These are phyloP conservation scores for Escallonia rubra DNA, from an alignment of 129 eudicot genomes.

Conservation along the genomic window DNA sequence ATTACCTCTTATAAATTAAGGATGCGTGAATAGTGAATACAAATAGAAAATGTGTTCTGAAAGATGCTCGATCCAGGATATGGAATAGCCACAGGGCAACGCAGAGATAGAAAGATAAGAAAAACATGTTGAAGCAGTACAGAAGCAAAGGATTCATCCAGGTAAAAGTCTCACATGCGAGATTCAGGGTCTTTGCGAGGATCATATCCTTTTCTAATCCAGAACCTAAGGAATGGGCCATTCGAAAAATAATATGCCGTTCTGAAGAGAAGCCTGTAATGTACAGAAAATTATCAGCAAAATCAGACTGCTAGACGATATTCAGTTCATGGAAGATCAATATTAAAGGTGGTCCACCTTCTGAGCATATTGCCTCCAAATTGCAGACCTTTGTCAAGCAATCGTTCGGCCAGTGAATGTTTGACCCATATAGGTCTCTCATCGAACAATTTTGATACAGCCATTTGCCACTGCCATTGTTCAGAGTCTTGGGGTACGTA, in stretches of 20 bases:
- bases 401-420: conserved; percentile 54
- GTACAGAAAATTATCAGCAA: not conserved
- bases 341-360: conserved; percentile 32
- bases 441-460: conserved; percentile 70
- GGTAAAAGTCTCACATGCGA: conserved; percentile 54
- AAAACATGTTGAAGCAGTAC: no score
- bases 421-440: conserved; percentile 88
- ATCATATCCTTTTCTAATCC: conserved; percentile 94
- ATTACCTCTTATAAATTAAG: no score
- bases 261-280: conserved; percentile 68
- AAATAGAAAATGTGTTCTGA: no score
- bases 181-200: conserved; percentile 97
- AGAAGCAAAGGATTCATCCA: not conserved
- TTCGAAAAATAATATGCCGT: conserved; percentile 78
- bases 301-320: not conserved
- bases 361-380: conserved; percentile 33
- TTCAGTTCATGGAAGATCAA: conserved; percentile 5
- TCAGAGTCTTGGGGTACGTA: conserved; percentile 54
- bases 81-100: not conserved
- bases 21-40: no score
- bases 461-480: conserved; percentile 68
- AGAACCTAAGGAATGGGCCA: conserved; percentile 87
- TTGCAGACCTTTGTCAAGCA: conserved; percentile 47
- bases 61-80: no score
- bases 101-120: not conserved